Evolutionary conservation across 257 asterid genomes (phyloP), one percentile per base, ranked within the genome.

Genomic region (Oldenlandia corymbosa): DNA sequence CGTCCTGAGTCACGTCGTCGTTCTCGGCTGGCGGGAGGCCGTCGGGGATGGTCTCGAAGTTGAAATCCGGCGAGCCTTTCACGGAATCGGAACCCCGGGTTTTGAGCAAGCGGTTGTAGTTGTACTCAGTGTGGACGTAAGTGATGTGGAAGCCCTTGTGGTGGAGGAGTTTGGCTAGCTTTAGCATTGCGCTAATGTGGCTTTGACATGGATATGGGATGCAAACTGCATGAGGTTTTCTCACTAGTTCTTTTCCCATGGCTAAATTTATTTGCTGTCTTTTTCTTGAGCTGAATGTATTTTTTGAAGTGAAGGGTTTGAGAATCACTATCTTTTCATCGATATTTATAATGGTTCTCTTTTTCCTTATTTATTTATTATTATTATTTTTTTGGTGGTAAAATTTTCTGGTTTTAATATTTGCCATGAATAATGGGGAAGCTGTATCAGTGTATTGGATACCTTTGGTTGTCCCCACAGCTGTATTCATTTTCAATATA

Each of bases 121-220:
- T 71, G 30, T 46, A 71, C 52, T 71, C 75, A 14, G 75, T 64
- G 55, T 56, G 71, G 1, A 71, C 75, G 51, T 64, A 71, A 14
- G 75, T 71, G 45, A 71, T 71, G 60, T 64, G 34, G 48, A 64
- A 71, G 49, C 75, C 75, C 37, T 49, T 64, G 62, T 26, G 48
- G 27, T 58, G 60, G 10, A 71, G 66, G n/a, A 64, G 23, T 58
- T 71, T 64, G 28, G 75, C 66, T 42, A 71, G 28, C 21, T 58
- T 65, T 17, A 66, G 17, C 71, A 71, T 71, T 7, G 75, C 71
- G 13, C 41, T 36, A 3, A 64, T 27, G 31, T 71, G 75, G 45
- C 75, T 62, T 57, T 71, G 75, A 34, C 56, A 47, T 57, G 75
- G 75, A 55, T 21, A 39, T 57, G 75, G 75, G 32, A 71, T 13